Base-by-base conservation (phyloP, 257 asterid species). In the Jasminum sambac region DNA sequence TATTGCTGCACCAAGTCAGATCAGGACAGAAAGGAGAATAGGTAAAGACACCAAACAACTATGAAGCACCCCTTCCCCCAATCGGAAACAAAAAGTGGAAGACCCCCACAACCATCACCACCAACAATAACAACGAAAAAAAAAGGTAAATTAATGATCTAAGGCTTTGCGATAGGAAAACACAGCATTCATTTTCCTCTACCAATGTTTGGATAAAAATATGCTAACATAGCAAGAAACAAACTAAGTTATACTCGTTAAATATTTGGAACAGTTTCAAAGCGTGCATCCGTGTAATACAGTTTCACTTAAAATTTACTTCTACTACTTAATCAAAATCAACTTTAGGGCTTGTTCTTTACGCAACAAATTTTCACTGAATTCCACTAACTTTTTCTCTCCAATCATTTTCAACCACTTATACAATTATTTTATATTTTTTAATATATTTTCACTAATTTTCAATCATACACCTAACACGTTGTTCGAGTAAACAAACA, bases 21-120 rank as follows among this genome's bases (percentile, higher is more conserved):
- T 40, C 71, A 69, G 42, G 60, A 55, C 19, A 52, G 36, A 64
- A 55, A 21, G 7, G 37, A 1, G 1, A 40, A 68, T 19, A 38
- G 60, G 26, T 19, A 70, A 38, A 69, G 63, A 66, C 30, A 66
- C 71, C 37, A 55, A 67, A 59, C 57, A 26, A 6, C 19, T 38
- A 41, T 26, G 66, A 58, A 64, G 57, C 46, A 12, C 7, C 59
- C 11, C 25, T n/a, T 19, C 67, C 16, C 55, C 58, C 62, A 62
- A 21, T 11, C 5, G 1, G 59, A 17, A 50, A 17, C 23, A 48
- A 48, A 48, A 48, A n/a, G 24, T 0, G 3, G 58, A 7, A 48
- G 23, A n/a, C 19, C 68, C 63, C 50, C 19, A 8, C 36, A 16
- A 25, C 44, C 44, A 26, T 7, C 63, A 24, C 37, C 48, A 43